These are phyloP conservation scores for Nicotiana tabacum DNA, from an alignment of 257 asterid genomes.

Conservation along the genomic window DNA sequence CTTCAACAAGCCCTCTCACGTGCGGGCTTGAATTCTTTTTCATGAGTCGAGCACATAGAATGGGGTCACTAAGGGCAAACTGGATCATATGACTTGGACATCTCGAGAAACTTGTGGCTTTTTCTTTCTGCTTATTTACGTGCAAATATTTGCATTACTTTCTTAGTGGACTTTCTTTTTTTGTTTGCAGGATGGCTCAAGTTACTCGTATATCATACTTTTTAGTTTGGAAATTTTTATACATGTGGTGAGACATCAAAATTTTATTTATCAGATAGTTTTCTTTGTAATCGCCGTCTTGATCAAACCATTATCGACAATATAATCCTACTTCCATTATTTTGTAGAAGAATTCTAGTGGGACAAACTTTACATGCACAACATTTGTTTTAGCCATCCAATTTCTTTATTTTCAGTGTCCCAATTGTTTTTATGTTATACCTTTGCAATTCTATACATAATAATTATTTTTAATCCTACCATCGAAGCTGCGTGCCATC, in stretches of 20 bases:
- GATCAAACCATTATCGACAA: neutral
- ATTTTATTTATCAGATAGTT: neutral
- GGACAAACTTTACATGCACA: neutral
- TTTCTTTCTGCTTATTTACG: no score
- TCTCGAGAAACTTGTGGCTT: no score
- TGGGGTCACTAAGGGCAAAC: no score
- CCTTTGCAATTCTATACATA: neutral
- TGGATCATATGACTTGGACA: no score
- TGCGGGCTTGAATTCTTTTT: no score
- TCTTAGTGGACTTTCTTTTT: no score
- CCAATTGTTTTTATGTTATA: neutral
- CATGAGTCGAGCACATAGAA: no score
- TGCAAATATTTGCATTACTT: no score
- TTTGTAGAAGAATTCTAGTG: neutral
- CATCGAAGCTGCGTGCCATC: neutral
- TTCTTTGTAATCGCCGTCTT: neutral
- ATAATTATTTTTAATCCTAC: neutral
- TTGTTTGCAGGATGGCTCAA: neutral
- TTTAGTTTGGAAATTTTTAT: neutral
- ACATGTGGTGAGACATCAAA: constrained; percentile 3
- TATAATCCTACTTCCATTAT: neutral
- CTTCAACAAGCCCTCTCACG: no score
- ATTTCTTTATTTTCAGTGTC: neutral
- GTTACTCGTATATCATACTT: neutral
- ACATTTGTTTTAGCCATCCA: neutral